phyloP scores from a whole-genome alignment of 192 early-diverging fungal genomes.

The Umbelopsis sp. region DNA sequence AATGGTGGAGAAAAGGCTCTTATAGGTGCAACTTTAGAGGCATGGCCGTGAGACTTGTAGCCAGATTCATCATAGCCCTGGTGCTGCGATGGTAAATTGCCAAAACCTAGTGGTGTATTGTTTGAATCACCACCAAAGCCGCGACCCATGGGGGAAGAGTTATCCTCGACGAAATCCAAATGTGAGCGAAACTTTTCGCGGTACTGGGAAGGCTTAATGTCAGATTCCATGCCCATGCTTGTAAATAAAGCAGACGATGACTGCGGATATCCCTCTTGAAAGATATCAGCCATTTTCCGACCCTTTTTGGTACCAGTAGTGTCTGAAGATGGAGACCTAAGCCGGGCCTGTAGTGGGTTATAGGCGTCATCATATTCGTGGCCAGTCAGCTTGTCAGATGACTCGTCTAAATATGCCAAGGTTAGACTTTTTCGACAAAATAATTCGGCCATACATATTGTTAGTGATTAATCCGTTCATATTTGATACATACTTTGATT shows the following conservation, averaged over 20 bases:
- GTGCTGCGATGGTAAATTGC: slow-evolving; percentile 10
- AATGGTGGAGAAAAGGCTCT: slow-evolving; percentile 10
- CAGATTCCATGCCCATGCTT: background rate
- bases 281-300: slow-evolving; percentile 2
- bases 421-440: background rate
- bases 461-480: too few species aligned
- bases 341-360: slow-evolving; percentile 1
- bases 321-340: slow-evolving; percentile 10
- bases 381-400: background rate
- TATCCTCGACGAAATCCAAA: slow-evolving; percentile 4
- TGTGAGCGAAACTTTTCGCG: slow-evolving; percentile 15
- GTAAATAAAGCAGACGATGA: background rate
- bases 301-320: background rate
- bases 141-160: slow-evolving; percentile 5
- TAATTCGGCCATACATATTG: too few species aligned
- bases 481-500: too few species aligned
- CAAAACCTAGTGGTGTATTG: background rate
- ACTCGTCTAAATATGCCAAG: slow-evolving; percentile 1
- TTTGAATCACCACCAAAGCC: background rate
- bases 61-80: background rate
- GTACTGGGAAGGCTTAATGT: background rate
- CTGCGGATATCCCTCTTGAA: slow-evolving; percentile 16
- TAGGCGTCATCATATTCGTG: slow-evolving; percentile 1
- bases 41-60: background rate
- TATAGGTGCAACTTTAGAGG: background rate